These are phyloP conservation scores for Colletotrichum sublineola DNA, from an alignment of 2,329 filamentous ascomycete genomes.

Conservation along the genomic window DNA sequence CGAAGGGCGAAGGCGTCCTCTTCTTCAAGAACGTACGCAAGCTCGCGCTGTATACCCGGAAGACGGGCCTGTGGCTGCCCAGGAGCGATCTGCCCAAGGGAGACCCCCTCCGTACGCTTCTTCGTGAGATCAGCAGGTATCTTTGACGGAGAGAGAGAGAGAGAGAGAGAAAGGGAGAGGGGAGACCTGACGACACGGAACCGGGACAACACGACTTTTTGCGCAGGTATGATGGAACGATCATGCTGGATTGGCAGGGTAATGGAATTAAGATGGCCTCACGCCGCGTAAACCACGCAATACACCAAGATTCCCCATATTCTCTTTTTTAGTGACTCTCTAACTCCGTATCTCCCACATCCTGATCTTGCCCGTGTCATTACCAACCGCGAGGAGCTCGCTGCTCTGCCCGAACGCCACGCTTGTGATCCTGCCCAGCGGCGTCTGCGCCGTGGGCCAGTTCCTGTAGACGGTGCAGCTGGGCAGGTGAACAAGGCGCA, in stretches of 20 bases:
- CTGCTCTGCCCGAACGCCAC: conserved; percentile 77
- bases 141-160: background rate
- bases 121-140: conserved; percentile 43
- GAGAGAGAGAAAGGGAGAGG: background rate
- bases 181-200: background rate
- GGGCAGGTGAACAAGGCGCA: conserved; percentile 89
- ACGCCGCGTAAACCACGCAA: conserved; percentile 16
- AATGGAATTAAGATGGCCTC: conserved; percentile 16
- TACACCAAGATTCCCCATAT: conserved; percentile 9
- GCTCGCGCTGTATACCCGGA: conserved; percentile 54
- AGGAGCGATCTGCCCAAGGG: conserved; percentile 57
- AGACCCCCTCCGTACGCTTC: conserved; percentile 55
- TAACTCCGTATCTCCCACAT: conserved; percentile 89
- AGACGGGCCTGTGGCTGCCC: conserved; percentile 58
- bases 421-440: conserved; percentile 84
- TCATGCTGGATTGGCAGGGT: background rate
- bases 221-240: background rate
- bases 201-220: background rate
- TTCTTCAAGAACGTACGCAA: conserved; percentile 51
- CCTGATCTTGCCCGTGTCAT: conserved; percentile 88
- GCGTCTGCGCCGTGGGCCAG: conserved; percentile 94
- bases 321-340: conserved; percentile 32
- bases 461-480: conserved; percentile 95
- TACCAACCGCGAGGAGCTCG: conserved; percentile 84
- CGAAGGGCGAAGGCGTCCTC: conserved; percentile 45